A percentile compares a stretch with the other conserved stretches of the same genome.
phyloP scores from a whole-genome alignment of 129 eudicot species.

The Pittosporum tobira region DNA sequence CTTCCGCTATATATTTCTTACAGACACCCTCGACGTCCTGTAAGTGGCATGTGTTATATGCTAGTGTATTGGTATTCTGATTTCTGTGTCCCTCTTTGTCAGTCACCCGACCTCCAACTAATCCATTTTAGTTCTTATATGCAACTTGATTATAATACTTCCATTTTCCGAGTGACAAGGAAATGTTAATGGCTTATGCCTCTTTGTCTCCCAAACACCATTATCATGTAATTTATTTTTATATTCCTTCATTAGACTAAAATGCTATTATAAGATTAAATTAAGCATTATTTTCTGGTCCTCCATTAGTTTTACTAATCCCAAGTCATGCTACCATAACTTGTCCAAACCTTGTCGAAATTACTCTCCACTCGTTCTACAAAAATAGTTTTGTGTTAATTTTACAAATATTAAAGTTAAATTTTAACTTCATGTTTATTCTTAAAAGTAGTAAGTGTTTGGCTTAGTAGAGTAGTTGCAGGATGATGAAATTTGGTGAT shows the following conservation, averaged over 20 bases:
- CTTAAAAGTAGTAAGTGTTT: no score
- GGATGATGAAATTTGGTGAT: no score
- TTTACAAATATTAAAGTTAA: no score
- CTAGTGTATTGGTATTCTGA: neutral
- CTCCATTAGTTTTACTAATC: neutral
- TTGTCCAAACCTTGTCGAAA: conserved; percentile 12
- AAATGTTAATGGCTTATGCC: conserved; percentile 18
- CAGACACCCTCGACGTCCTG: neutral
- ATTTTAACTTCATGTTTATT: no score
- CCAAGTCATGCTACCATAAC: conserved; percentile 8
- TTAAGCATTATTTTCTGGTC: conserved; percentile 11
- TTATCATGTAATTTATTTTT: neutral
- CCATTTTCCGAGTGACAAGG: conserved; percentile 2
- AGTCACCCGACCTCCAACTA: conserved; percentile 18
- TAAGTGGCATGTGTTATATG: conserved; percentile 19
- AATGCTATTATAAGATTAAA: conserved; percentile 3
- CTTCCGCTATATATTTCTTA: no score
- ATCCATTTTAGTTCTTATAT: conserved; percentile 12
- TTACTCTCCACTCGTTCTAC: no score
- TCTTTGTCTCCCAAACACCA: conserved; percentile 33
- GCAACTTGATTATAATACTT: neutral
- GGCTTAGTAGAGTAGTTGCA: no score
- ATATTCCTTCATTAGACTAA: neutral
- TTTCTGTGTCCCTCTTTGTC: conserved; percentile 21
- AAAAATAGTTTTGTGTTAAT: no score